Percentiles rank a stretch among this genome's conserved stretches.
phyloP scores from a whole-genome alignment of 2,329 filamentous ascomycete species.

The Epichloe gansuensis region DNA sequence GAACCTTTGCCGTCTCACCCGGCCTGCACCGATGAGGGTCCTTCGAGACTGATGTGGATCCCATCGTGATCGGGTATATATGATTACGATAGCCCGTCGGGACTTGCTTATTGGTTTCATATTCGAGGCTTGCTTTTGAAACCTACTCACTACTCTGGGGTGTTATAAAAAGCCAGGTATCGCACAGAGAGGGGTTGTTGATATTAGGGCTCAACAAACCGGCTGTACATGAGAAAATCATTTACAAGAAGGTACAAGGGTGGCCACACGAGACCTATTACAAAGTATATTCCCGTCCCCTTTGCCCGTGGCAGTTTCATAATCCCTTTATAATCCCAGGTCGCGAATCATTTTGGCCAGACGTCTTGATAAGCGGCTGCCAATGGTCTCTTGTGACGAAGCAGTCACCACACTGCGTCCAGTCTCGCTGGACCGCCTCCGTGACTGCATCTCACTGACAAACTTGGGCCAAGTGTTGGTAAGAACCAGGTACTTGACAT shows the following conservation, averaged over 20 bases:
- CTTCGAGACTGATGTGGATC: no score
- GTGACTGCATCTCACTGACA: constrained; percentile 17
- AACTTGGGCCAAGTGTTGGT: constrained; percentile 57
- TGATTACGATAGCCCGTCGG: no score
- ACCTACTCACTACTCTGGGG: no score
- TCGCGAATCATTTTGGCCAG: constrained; percentile 2
- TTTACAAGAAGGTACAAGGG: not conserved
- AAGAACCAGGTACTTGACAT: constrained; percentile 53
- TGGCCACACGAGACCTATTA: not conserved
- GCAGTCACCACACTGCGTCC: not conserved
- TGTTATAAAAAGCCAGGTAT: no score
- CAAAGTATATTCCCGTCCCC: no score
- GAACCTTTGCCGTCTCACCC: no score
- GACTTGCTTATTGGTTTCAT: no score
- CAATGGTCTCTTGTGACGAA: not conserved
- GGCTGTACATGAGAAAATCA: not conserved
- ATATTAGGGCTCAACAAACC: not conserved
- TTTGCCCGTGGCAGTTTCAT: not conserved
- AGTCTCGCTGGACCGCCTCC: constrained; percentile 8
- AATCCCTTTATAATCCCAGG: not conserved
- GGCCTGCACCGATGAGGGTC: no score
- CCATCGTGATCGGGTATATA: no score
- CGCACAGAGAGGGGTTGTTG: not conserved
- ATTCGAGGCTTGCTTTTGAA: no score
- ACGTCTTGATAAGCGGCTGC: not conserved